Evolutionary conservation across 2,329 filamentous ascomycete species (phyloP), one percentile per base, ranked within the genome.

Genomic region (Dichotomopilus funicola): DNA sequence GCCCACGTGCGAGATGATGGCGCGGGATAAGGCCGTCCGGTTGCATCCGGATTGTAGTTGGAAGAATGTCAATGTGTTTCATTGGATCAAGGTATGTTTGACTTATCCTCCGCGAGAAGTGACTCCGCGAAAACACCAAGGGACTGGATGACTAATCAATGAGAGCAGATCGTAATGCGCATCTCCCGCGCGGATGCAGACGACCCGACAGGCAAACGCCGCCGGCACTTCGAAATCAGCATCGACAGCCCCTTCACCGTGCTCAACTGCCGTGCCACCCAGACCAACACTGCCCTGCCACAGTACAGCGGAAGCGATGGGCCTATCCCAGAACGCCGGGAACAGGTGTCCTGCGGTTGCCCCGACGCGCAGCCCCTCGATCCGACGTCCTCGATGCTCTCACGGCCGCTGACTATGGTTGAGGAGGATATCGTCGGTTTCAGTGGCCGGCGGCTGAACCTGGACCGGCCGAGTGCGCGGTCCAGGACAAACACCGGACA

Each of bases 201-300:
- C 9, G 88, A 95, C 64, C 85, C 90, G 0, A 77, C 76, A 1
- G 79, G 79, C 38, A 79, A 75, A 60, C 91, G 91, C 67, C 83
- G 91, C 60, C 82, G 91, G 37, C 91, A 96, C 68, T 96, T 95
- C 63, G 91, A 96, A 70, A 96, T 96, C 65, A 95, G 90, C 62
- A 96, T 96, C 64, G 91, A 96, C 71, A 96, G 91, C 1, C 91
- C 91, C 0, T 92, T 96, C 68, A 92, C 92, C 59, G 89, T 96
- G 46, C 86, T 96, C 48, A 92, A 91, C 59, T 96, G 91, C 73
- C 88, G 88, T 59, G 91, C 91, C n/a, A 95, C 90, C 0, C 88
- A 94, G 68, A 87, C 89, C 49, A 96, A 96, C 70, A 95, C 88
- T 33, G 84, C 85, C 10, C 79, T 96, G 9, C 91, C 91, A 0